Percentiles rank a stretch among this genome's conserved stretches.
Conservation (phyloP, 192 early-diverging fungal genomes). For the Coemansia umbellata region DNA sequence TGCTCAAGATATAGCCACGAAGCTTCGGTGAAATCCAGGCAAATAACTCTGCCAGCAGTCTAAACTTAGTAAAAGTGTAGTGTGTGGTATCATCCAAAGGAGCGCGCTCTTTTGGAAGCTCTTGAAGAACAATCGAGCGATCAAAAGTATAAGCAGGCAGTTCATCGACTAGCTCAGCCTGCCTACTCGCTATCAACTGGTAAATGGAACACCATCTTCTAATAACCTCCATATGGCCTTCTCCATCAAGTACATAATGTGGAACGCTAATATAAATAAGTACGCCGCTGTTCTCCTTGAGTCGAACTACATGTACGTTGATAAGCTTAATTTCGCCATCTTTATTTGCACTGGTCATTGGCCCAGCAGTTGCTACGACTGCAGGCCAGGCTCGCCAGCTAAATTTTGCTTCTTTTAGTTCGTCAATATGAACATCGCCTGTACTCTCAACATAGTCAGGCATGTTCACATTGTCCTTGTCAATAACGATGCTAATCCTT, state of each 20-base stretch:
- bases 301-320: slow-evolving; percentile 38
- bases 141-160: slow-evolving; percentile 20
- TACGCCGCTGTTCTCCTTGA: slow-evolving; percentile 35
- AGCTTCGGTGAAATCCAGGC: slow-evolving; percentile 40
- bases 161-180: neutral
- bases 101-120: slow-evolving; percentile 24
- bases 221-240: slow-evolving; percentile 30
- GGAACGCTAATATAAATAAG: slow-evolving; percentile 40
- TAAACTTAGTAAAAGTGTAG: slow-evolving; percentile 12
- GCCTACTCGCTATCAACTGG: slow-evolving; percentile 6
- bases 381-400: slow-evolving; percentile 39
- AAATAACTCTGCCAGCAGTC: slow-evolving; percentile 26
- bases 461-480: slow-evolving; percentile 23
- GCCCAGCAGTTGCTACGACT: slow-evolving; percentile 31
- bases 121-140: slow-evolving; percentile 4
- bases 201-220: slow-evolving; percentile 32
- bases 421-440: slow-evolving; percentile 21
- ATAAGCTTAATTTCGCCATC: slow-evolving; percentile 36
- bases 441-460: slow-evolving; percentile 33
- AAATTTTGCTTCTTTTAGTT: slow-evolving; percentile 17
- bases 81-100: slow-evolving; percentile 20
- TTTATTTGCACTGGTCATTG: slow-evolving; percentile 14
- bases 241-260: slow-evolving; percentile 36
- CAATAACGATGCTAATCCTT: slow-evolving; percentile 26
- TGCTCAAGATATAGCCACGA: slow-evolving; percentile 30